Conservation (phyloP, 805 yeast species). For the Danielia reshetovae region DNA sequence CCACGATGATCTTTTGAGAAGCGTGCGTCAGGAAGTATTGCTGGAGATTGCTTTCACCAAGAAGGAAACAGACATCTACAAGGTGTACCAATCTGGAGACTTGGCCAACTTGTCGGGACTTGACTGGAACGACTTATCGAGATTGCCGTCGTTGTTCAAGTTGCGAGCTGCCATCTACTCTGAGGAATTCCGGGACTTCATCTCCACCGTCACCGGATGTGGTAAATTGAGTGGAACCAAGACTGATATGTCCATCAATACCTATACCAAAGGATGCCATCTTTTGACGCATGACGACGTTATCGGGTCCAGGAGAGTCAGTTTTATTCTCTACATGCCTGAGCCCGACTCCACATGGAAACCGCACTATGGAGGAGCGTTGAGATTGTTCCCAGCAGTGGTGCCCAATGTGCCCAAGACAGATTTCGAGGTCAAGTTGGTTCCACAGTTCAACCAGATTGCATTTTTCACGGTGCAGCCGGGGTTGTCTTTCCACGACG, state of each 20-base stretch:
- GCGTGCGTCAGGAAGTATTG: slow-evolving; percentile 82
- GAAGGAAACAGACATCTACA: slow-evolving; percentile 96
- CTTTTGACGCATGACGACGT: slow-evolving; percentile 95
- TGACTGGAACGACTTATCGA: slow-evolving; percentile 65
- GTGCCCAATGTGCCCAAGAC: slow-evolving; percentile 87
- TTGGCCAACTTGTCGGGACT: slow-evolving; percentile 88
- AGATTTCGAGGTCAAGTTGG: slow-evolving; percentile 63
- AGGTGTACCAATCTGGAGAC: slow-evolving; percentile 86
- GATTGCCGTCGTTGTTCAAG: slow-evolving; percentile 72
- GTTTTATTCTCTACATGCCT: slow-evolving; percentile 88
- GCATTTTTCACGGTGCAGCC: slow-evolving; percentile 96
- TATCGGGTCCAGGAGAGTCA: slow-evolving; percentile 89
- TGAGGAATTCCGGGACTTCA: slow-evolving; percentile 72
- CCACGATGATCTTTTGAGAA: slow-evolving; percentile 70
- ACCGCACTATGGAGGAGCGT: slow-evolving; percentile 88
- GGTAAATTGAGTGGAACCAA: slow-evolving; percentile 88
- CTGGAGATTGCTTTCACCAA: slow-evolving; percentile 83
- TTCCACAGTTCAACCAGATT: slow-evolving; percentile 93
- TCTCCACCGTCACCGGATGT: slow-evolving; percentile 75
- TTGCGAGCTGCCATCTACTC: slow-evolving; percentile 87
- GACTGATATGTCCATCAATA: slow-evolving; percentile 89
- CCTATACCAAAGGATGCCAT: slow-evolving; percentile 91
- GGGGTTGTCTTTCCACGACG: slow-evolving; percentile 95
- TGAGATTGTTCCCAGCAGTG: slow-evolving; percentile 80
- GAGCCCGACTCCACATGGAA: slow-evolving; percentile 91